Base-by-base conservation (phyloP, 108 stramenopile species). In the Stephanodiscus minutulus region DNA sequence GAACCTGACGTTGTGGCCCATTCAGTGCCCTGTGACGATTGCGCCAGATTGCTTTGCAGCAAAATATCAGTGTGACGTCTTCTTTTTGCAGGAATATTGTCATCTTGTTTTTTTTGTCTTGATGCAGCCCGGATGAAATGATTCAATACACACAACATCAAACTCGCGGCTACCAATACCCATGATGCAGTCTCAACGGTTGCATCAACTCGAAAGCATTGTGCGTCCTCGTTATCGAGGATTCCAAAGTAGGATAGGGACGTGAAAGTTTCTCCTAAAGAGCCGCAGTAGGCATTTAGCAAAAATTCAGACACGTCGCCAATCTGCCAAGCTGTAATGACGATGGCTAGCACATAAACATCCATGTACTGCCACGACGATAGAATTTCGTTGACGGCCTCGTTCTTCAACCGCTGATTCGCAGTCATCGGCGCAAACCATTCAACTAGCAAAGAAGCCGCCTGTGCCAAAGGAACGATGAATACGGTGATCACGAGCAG, bases 291-390 rank as follows among this genome's bases (percentile, higher is more conserved):
- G 0, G 82, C 79, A 35, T 90, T 88, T 41, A 94, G 80, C 84
- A 94, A 86, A 66, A 81, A 90, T 37, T 87, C 87, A 18, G 79
- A 82, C 12, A 91, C 81, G 0, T 79, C 83, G 0, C 87, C 88
- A 25, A 93, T 66, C 69, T 93, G 92, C 92, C 92, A 94, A 25
- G 79, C 83, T 20, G 87, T 77, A 29, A 94, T 87, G 33, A 91
- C 68, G 31, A 90, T 65, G 0, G 88, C 77, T 41, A 94, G 58
- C 0, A 94, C 72, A 72, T 83, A 91, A 7, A 94, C 92, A 71
- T 94, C 92, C 49, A 83, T 84, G 64, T 94, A 94, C 55, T 94
- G 92, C 92, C 92, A 94, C 28, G 92, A 88, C 31, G 68, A 70
- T 13, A 94, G 49, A 47, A 78, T 72, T 57, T 94, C 90, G 61